phyloP scores from a whole-genome alignment of 2,329 filamentous ascomycete species.

The Ophiostoma piceae region DNA sequence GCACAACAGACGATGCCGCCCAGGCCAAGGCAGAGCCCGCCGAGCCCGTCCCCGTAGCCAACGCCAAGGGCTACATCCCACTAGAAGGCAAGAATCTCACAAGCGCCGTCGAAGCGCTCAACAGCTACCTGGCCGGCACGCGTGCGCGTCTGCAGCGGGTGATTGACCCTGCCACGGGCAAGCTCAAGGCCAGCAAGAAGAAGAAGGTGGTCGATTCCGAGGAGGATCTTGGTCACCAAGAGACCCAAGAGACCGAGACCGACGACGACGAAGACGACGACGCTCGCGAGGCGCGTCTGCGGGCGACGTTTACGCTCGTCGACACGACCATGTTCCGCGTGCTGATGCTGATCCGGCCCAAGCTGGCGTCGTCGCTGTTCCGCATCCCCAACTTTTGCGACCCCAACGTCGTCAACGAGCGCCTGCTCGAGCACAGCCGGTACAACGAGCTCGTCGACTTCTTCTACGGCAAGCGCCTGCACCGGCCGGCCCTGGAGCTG shows the following conservation, averaged over 20 bases:
- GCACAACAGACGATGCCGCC: constrained; percentile 37
- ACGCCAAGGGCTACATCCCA: constrained; percentile 27
- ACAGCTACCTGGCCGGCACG: constrained; percentile 82
- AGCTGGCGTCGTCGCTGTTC: constrained; percentile 82
- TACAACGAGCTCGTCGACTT: constrained; percentile 98
- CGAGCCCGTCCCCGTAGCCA: not conserved
- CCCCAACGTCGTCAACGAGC: constrained; percentile 89
- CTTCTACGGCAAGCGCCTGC: constrained; percentile 88
- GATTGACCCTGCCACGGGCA: constrained; percentile 58
- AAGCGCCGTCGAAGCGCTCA: constrained; percentile 74
- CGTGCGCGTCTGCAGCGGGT: constrained; percentile 60
- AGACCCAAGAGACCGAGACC: not conserved
- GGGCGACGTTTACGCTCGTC: constrained; percentile 73
- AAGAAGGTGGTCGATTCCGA: not conserved
- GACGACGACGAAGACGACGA: constrained; percentile 31
- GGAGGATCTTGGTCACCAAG: constrained; percentile 24
- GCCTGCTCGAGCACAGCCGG: constrained; percentile 77
- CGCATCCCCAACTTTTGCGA: constrained; percentile 97
- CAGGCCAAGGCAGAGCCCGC: not conserved
- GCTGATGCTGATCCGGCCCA: constrained; percentile 87
- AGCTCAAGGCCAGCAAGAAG: constrained; percentile 42
- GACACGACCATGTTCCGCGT: constrained; percentile 92
- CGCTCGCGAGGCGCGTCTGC: constrained; percentile 65
- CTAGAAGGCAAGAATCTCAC: constrained; percentile 78
- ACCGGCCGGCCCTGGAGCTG: constrained; percentile 77